Conservation (phyloP, 208 protist genomes). For the Wallacemonas sp. region DNA sequence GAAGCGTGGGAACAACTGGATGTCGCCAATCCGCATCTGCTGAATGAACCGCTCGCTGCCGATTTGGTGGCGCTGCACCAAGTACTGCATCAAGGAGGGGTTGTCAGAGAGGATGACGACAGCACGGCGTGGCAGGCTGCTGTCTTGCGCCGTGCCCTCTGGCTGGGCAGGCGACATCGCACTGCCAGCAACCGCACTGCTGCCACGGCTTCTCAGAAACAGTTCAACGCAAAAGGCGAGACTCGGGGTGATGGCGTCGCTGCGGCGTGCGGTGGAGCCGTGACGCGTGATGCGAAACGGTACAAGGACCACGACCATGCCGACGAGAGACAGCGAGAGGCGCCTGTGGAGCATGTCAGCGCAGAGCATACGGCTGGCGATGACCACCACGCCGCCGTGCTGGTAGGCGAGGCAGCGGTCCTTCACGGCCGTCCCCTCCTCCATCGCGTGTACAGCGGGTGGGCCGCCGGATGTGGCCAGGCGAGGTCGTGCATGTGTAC, state of each 20-base stretch:
- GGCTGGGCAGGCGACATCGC: background rate
- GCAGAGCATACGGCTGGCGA: conserved; percentile 66
- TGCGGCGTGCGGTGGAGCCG: conserved; percentile 10
- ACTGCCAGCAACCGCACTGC: conserved; percentile 1
- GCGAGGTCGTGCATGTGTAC: background rate
- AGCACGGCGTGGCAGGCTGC: conserved; percentile 18
- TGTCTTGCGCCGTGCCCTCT: no score
- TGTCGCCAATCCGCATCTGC: conserved; percentile 66
- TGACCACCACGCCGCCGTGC: conserved; percentile 62
- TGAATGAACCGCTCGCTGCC: conserved; percentile 67
- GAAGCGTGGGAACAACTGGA: conserved; percentile 85
- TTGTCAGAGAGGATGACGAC: conserved; percentile 68
- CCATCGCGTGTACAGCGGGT: conserved; percentile 39
- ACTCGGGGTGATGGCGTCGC: conserved; percentile 43
- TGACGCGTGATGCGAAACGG: conserved; percentile 16
- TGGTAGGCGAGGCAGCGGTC: conserved; percentile 66
- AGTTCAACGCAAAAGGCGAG: conserved; percentile 76
- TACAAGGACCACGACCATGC: conserved; percentile 42
- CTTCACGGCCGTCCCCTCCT: conserved; percentile 64
- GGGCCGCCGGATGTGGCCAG: conserved; percentile 9
- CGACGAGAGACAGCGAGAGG: conserved; percentile 53
- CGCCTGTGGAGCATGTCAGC: conserved; percentile 83
- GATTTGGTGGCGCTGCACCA: conserved; percentile 65
- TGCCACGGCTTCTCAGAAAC: conserved; percentile 41
- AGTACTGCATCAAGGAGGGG: conserved; percentile 50